A percentile compares a stretch with the other conserved stretches of the same genome.
Evolutionary conservation across 1,139 yeast genomes (phyloP).

Genomic region (Debaryomycetaceae sp.): DNA sequence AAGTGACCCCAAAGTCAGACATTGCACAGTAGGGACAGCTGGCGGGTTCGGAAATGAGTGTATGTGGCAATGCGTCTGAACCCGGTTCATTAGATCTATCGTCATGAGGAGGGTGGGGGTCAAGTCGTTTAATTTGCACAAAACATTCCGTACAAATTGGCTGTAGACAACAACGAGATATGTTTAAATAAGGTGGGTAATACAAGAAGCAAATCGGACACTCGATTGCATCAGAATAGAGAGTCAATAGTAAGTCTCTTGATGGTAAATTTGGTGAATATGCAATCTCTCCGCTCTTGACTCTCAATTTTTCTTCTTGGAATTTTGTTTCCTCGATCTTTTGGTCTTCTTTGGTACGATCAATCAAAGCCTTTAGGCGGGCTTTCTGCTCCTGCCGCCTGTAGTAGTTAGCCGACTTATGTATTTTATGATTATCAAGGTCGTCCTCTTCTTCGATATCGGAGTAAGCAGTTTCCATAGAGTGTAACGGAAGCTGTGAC

Average conservation of each 20-base stretch:
- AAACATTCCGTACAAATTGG: constrained; percentile 96
- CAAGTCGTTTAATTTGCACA: constrained; percentile 88
- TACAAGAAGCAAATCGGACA: constrained; percentile 94
- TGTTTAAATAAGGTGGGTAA: constrained; percentile 75
- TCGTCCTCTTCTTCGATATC: constrained; percentile 58
- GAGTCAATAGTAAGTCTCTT: constrained; percentile 27
- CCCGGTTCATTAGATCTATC: constrained; percentile 25
- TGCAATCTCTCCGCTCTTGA: constrained; percentile 11
- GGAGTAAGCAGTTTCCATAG: constrained; percentile 52
- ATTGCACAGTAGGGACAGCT: constrained; percentile 93
- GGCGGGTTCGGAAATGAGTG: constrained; percentile 81
- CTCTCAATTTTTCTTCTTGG: constrained; percentile 33
- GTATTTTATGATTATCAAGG: constrained; percentile 54
- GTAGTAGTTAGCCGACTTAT: constrained; percentile 46
- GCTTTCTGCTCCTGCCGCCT: constrained; percentile 54
- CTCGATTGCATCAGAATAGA: constrained; percentile 69
- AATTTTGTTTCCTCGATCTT: constrained; percentile 49
- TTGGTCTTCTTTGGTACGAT: constrained; percentile 50
- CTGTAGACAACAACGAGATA: constrained; percentile 88
- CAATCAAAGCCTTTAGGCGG: constrained; percentile 47
- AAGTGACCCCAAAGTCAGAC: constrained; percentile 80
- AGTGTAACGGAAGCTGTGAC: constrained; percentile 54
- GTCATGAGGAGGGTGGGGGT: constrained; percentile 95
- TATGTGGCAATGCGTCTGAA: constrained; percentile 44
- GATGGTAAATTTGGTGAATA: constrained; percentile 23